Base-by-base conservation (phyloP, 306 rosid species). In the Dryas octopetala region DNA sequence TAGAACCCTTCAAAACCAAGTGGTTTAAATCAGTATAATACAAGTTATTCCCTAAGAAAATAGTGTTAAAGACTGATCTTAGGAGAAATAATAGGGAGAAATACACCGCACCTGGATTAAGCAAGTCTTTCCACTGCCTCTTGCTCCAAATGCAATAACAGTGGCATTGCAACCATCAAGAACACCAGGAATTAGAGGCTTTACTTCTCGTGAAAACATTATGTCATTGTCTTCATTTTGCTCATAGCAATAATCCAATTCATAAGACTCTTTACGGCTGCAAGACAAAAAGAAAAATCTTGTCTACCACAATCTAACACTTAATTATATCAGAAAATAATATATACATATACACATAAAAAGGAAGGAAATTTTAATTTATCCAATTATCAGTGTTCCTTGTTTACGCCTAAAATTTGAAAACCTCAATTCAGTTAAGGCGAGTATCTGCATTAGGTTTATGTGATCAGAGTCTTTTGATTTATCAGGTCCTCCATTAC, bases 71-170 rank as follows among this genome's bases (percentile, higher is more conserved):
- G 28, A 9, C 9, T 28, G 38, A 4, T 55, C 45, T 58, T 4
- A 9, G 1, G 63, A 54, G 8, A 66, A 52, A 70, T 55, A 55
- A 23, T 23, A 23, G 23, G 1, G 63, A 54, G 8, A 66, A 52
- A 70, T 55, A 55, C 79, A 74, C 45, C 78, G 57, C 77, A 91
- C 98, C 98, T 90, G 96, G 81, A 91, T 84, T 32, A 84, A 5
- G 32, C 78, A 76, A 64, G 98, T 87, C 84, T 95, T 95, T 63
- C 97, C 98, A 70, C 91, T 90, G 71, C 88, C 89, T 83, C 85
- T 95, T 66, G 97, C 97, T 78, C 98, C 98, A 84, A 74, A 82
- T 44, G 93, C 89, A 62, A 95, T 70, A 74, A 91, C 75, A 69
- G 98, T 89, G 62, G 97, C 86, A 68, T 86, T 90, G 65, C 62